Evolutionary conservation across 805 yeast genomes (phyloP).

Genomic region (Hanseniaspora clermontiae): DNA sequence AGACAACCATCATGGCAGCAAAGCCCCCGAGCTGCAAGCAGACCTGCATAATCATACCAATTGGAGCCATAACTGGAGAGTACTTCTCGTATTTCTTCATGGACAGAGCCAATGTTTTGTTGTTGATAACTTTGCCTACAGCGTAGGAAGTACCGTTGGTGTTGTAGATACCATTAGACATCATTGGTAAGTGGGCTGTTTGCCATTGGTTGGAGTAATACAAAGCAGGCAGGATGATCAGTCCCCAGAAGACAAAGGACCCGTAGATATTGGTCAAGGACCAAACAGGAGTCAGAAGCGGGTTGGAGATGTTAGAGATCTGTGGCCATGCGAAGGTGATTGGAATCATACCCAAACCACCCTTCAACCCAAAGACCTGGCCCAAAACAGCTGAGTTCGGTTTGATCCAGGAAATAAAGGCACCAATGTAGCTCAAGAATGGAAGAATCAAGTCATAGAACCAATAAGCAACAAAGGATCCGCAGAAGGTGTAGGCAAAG

Average conservation of each 20-base stretch:
- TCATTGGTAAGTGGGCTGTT: constrained; percentile 47
- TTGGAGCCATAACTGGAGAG: constrained; percentile 51
- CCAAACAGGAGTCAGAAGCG: constrained; percentile 49
- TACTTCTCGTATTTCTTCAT: constrained; percentile 39
- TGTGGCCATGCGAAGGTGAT: constrained; percentile 60
- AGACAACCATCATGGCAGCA: constrained; percentile 41
- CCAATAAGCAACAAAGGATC: constrained; percentile 43
- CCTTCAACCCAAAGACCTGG: constrained; percentile 48
- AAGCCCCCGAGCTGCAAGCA: constrained; percentile 52
- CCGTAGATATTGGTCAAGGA: constrained; percentile 37
- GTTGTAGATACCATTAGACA: constrained; percentile 36
- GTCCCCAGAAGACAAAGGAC: constrained; percentile 41
- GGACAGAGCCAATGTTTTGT: constrained; percentile 26
- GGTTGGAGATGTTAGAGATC: constrained; percentile 45
- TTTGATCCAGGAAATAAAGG: constrained; percentile 53
- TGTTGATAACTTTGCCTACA: constrained; percentile 37
- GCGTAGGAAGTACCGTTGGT: constrained; percentile 30
- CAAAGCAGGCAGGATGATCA: constrained; percentile 35
- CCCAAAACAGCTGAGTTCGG: constrained; percentile 48
- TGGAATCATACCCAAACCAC: constrained; percentile 56
- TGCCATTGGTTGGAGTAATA: constrained; percentile 47
- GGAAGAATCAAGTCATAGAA: constrained; percentile 49
- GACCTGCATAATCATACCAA: constrained; percentile 47
- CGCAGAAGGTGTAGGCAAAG: constrained; percentile 32
- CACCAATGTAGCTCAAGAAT: constrained; percentile 44